Percentiles rank a stretch among this genome's conserved stretches.
These are phyloP conservation scores for Paracorniculantispora psalliotae DNA, from an alignment of 2,329 filamentous ascomycete species.

Conservation along the genomic window DNA sequence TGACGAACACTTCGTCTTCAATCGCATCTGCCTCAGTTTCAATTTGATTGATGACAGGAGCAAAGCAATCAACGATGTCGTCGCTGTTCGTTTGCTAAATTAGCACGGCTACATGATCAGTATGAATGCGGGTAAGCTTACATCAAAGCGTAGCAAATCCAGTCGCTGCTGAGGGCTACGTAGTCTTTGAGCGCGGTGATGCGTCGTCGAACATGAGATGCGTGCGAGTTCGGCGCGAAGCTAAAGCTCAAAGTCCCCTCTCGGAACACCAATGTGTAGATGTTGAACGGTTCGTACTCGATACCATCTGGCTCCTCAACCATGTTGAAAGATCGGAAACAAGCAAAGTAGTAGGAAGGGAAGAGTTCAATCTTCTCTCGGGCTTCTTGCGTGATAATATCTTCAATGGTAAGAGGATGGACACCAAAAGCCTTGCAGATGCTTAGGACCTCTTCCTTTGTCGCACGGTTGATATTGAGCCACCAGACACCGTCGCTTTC, in stretches of 20 bases:
- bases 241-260: constrained; percentile 95
- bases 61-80: constrained; percentile 95
- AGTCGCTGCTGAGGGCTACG: constrained; percentile 89
- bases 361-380: constrained; percentile 99
- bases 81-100: constrained; percentile 51
- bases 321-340: constrained; percentile 85
- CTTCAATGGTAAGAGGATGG: constrained; percentile 91
- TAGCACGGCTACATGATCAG: constrained; percentile 16
- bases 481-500: constrained; percentile 88
- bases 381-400: constrained; percentile 91
- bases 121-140: constrained; percentile 39
- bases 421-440: constrained; percentile 94
- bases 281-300: constrained; percentile 90
- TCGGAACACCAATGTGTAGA: constrained; percentile 94
- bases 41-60: constrained; percentile 79
- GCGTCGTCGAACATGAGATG: constrained; percentile 81
- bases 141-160: constrained; percentile 99
- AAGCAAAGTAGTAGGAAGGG: constrained; percentile 95
- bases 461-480: constrained; percentile 89
- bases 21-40: constrained; percentile 88
- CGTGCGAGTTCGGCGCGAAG: constrained; percentile 82
- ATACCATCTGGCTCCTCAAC: constrained; percentile 73
- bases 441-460: constrained; percentile 78
- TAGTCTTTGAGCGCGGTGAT: constrained; percentile 94
- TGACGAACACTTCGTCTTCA: constrained; percentile 92